Evolutionary conservation across 208 protist genomes (phyloP), one percentile per base, ranked within the genome.

Genomic region (Histomonas meleagridis): DNA sequence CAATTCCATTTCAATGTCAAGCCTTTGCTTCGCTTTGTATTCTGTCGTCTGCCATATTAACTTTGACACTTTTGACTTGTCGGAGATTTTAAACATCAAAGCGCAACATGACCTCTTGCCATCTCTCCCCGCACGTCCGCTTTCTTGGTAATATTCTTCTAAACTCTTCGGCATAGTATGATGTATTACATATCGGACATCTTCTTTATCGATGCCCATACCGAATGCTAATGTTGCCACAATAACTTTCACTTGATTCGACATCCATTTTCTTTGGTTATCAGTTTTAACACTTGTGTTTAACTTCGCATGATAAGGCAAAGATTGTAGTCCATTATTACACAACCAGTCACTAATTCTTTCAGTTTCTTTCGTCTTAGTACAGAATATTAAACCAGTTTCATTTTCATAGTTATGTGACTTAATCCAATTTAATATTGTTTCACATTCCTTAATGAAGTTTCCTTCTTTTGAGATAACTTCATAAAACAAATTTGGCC

Each of bases 71-170:
- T 23, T 51, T 18, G 9, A 7, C 9, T 57, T 57, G 14, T 90
- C 76, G 2, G 43, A 16, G 1, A 35, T 57, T 14, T 26, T 72
- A 48, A 65, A 91, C 3, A 65, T 23, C 23, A 96, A 91, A 14
- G 95, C 32, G 78, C 96, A 97, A 79, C 94, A 72, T 10, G 94
- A 65, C 9, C 28, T 16, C n/a, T 94, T 21, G 14, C 97, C 97
- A 93, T 99, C 97, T 86, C 98, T 94, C 7, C 98, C 98, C 2
- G 97, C 97, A n/a, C 98, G 94, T 32, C 97, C 98, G 46, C 95
- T 97, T 92, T 99, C 97, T 94, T 99, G 98, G 90, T 98, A 97
- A 55, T 78, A 90, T n/a, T 38, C 91, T 76, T 92, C 72, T 46
- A 76, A 10, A 46, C n/a, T 49, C 48, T 93, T 92, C 16, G 94